phyloP scores from a whole-genome alignment of 2,329 filamentous ascomycete species.

The Fusarium begoniae region DNA sequence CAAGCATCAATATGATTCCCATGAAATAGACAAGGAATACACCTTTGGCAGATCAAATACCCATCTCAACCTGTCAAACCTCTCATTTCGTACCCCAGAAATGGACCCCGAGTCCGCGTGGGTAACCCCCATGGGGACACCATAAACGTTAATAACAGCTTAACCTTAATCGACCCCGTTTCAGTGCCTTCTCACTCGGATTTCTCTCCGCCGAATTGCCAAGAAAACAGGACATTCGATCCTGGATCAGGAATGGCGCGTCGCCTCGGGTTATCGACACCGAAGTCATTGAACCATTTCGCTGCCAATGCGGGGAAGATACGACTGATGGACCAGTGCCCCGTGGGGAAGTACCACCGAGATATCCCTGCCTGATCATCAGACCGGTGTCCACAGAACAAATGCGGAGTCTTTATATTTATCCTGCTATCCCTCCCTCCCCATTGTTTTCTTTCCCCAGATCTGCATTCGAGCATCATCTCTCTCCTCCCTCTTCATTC shows the following conservation, averaged over 20 bases:
- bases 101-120: slow-evolving; percentile 2
- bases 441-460: slow-evolving; percentile 10
- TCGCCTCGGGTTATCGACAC: slow-evolving; percentile 4
- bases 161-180: slow-evolving; percentile 7
- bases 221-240: background rate
- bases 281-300: slow-evolving; percentile 1
- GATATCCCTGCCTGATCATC: slow-evolving; percentile 14
- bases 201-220: background rate
- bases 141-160: slow-evolving; percentile 2
- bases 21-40: background rate
- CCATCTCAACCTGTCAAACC: background rate
- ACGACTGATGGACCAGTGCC: slow-evolving; percentile 22
- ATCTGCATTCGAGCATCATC: slow-evolving; percentile 24
- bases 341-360: slow-evolving; percentile 29
- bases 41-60: background rate
- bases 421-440: background rate
- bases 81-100: slow-evolving; percentile 11
- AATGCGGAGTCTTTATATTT: slow-evolving; percentile 24
- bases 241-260: background rate
- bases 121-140: slow-evolving; percentile 5
- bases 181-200: background rate
- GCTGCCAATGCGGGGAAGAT: slow-evolving; percentile 16
- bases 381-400: background rate
- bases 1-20: background rate
- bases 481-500: background rate